Evolutionary conservation across 2,329 filamentous ascomycete genomes (phyloP), one percentile per base, ranked within the genome.

Genomic region (Fusarium sp.): DNA sequence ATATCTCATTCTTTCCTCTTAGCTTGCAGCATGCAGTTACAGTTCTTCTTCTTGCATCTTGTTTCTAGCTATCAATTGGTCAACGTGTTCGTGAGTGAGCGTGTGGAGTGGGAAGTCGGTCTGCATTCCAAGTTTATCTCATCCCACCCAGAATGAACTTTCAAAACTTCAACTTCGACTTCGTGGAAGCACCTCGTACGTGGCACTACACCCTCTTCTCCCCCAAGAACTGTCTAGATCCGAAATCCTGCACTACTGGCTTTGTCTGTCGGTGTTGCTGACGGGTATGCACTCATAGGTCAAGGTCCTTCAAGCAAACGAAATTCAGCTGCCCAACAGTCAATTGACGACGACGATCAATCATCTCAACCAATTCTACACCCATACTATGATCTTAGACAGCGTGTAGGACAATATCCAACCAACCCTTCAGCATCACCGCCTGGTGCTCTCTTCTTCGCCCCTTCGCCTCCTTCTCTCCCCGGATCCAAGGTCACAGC

Each of bases 401-500:
- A 73, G 17, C 72, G 72, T 26, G 59, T 66, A 66, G 69, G 49
- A 36, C 51, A 55, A 33, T 44, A 62, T 45, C 69, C 72, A 14
- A 69, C 69, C 58, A 68, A 61, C 44, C 54, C 64, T 6, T 68
- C 80, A 18, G 76, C 48, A 40, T 66, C 81, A 17, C 80, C 81
- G 38, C 78, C 78, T 26, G 78, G 79, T 18, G 70, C 61, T 58
- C 74, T 66, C 57, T 76, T 66, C 62, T 78, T 74, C 68, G 79
- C 79, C 2, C 81, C 82, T 2, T 81, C 82, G 18, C 82, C 81
- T 34, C 80, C 80, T 11, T 78, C 78, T 31, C 73, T 77, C 15
- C 74, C 75, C 20, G 48, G 46, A 52, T 67, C 66, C 24, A 69
- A 68, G 26, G 43, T 68, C 34, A 71, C 68, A 18, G 70, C 77